phyloP scores from a whole-genome alignment of 148 eudicot genomes.

The Rhododendron williamsianum region DNA sequence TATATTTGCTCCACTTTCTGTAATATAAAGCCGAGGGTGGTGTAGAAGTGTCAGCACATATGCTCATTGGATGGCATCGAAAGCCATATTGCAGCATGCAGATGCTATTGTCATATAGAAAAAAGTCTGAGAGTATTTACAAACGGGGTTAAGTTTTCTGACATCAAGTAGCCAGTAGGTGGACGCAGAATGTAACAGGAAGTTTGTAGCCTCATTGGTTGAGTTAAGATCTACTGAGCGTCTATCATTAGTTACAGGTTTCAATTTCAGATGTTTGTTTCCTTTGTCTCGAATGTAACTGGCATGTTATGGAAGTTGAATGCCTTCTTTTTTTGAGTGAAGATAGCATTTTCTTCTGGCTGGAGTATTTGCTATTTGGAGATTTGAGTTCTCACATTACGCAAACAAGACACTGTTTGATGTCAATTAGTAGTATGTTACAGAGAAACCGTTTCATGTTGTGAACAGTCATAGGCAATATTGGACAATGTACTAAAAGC shows the following conservation, averaged over 20 bases:
- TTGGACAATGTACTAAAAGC: neutral
- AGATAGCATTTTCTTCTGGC: neutral
- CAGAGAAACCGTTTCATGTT: neutral
- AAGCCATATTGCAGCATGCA: neutral
- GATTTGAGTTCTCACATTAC: neutral
- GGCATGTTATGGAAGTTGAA: neutral
- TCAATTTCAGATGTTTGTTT: neutral
- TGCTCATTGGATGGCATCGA: neutral
- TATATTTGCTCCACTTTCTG: neutral
- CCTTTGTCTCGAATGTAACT: neutral
- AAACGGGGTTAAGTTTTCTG: neutral
- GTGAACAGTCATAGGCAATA: neutral
- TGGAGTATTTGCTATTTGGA: neutral
- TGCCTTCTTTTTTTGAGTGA: neutral
- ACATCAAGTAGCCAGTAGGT: neutral
- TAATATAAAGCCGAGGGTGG: neutral
- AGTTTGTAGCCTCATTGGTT: neutral
- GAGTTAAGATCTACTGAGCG: neutral
- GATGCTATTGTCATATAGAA: neutral
- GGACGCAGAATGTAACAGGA: neutral
- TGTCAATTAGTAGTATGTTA: neutral
- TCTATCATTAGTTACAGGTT: neutral
- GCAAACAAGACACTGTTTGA: neutral
- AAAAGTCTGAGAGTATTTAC: neutral
- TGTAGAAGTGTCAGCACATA: neutral